Evolutionary conservation across 2,329 filamentous ascomycete species (phyloP).

Genomic region (Cladosporium colombiae): DNA sequence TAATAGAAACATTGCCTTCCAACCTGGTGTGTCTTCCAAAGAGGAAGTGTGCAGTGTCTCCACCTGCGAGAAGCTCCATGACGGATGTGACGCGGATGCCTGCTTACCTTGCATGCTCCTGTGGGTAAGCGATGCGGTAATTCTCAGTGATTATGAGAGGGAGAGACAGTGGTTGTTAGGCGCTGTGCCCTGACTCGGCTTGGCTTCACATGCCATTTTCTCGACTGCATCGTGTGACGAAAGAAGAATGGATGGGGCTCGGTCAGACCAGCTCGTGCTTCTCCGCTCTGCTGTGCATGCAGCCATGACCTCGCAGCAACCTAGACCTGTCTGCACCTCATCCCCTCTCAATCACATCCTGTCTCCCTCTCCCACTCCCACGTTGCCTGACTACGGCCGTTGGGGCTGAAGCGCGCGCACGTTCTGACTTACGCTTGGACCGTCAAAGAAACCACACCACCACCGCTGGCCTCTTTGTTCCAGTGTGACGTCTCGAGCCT

Average conservation of each 20-base stretch:
- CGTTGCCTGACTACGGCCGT: conserved; percentile 1
- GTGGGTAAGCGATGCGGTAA: neutral
- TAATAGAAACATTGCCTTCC: neutral
- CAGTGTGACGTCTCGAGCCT: conserved; percentile 19
- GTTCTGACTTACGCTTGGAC: conserved; percentile 23
- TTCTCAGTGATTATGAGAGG: neutral
- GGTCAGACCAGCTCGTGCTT: conserved; percentile 19
- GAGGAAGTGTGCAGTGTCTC: neutral
- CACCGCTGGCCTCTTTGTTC: conserved; percentile 21
- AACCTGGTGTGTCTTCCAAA: neutral
- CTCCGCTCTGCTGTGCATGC: conserved; percentile 13
- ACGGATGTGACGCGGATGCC: neutral
- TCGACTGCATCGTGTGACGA: conserved; percentile 18
- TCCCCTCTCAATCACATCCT: conserved; percentile 6
- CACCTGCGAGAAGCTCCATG: neutral
- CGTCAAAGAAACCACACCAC: conserved; percentile 23
- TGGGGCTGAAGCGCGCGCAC: conserved; percentile 10
- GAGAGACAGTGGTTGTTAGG: neutral
- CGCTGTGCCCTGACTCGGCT: conserved; percentile 3
- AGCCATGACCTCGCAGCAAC: conserved; percentile 17
- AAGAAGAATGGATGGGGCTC: conserved; percentile 15
- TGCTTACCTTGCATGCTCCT: neutral
- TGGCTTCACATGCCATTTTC: conserved; percentile 20
- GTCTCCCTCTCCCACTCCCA: conserved; percentile 6
- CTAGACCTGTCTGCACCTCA: conserved; percentile 3